phyloP scores from a whole-genome alignment of 148 eudicot genomes.

The Tetragonia tetragonoides region DNA sequence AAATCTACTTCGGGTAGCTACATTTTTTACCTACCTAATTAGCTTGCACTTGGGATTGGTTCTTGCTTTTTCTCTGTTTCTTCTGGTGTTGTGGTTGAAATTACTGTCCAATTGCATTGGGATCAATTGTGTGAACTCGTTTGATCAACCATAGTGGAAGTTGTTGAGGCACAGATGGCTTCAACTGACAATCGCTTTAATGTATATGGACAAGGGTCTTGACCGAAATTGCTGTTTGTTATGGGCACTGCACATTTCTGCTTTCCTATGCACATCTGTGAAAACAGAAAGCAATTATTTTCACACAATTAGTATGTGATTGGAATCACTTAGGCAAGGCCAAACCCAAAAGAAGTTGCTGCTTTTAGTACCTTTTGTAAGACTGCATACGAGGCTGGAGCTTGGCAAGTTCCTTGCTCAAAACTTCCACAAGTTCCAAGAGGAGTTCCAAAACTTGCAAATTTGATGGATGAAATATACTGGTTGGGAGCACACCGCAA shows the following conservation, averaged over 20 bases:
- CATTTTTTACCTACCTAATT: constrained; percentile 21
- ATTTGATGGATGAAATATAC: constrained; percentile 69
- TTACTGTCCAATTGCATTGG: constrained; percentile 4
- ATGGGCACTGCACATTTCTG: constrained; percentile 76
- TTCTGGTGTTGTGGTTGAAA: neutral
- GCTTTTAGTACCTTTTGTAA: constrained; percentile 55
- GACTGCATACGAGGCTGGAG: constrained; percentile 52
- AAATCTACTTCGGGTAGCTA: constrained; percentile 2
- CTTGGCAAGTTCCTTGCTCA: constrained; percentile 73
- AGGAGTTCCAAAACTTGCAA: constrained; percentile 94
- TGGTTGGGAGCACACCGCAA: constrained; percentile 58
- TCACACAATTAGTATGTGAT: neutral
- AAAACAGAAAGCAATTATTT: neutral
- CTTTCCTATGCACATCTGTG: constrained; percentile 77
- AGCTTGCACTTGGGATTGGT: constrained; percentile 22
- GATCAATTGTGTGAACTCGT: constrained; percentile 16
- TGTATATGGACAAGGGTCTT: constrained; percentile 86
- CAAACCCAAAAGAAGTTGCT: neutral
- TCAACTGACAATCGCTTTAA: constrained; percentile 82
- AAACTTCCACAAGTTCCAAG: constrained; percentile 76
- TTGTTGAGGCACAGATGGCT: constrained; percentile 49
- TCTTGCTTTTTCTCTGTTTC: neutral
- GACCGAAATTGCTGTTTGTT: constrained; percentile 69
- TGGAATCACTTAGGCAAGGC: neutral
- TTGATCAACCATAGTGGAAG: constrained; percentile 9